Evolutionary conservation across 2,329 filamentous ascomycete genomes (phyloP), one percentile per base, ranked within the genome.

Genomic region (Microdochium bolleyi): DNA sequence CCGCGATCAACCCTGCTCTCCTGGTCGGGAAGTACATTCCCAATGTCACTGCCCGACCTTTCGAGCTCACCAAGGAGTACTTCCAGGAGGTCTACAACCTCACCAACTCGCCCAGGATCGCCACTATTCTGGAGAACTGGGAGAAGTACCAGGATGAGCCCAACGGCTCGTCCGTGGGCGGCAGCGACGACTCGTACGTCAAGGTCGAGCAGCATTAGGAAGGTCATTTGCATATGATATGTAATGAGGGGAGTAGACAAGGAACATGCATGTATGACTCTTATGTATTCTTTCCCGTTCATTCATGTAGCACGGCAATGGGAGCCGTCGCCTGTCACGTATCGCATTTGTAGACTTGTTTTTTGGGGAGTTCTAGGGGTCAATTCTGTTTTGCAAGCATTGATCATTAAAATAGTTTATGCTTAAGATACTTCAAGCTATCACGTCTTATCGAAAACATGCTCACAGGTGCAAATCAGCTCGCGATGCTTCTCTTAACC

Each of bases 21-120:
- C 76, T 99, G 65, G 82, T 99, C 61, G 94, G 94, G 65, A 99
- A 99, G 75, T 99, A 99, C 75, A 97, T 99, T 60, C 94, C 94
- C 62, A 99, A 99, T 73, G 95, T 99, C 60, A 99, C 94, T 53
- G 94, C 94, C 54, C 86, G 86, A 73, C 94, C 94, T 16, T 99
- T 99, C 69, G 90, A 91, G 70, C 78, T 99, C 60, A 95, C 91
- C 52, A 95, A 92, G 80, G 94, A 97, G 76, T 99, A 99, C 76
- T 99, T 99, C 73, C 92, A 99, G 80, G 94, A 97, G 67, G 95
- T 99, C 50, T 97, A 97, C 76, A 84, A 84, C 63, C 74, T 99
- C 68, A 99, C 94, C 52, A 96, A 95, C 74, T 84, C 81, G 54
- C 82, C 82, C 59, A 82, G 86, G 71, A 91, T 92, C 65, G 87